Base-by-base conservation (phyloP, 2,329 filamentous ascomycete species). In the Aspergillus candidus region DNA sequence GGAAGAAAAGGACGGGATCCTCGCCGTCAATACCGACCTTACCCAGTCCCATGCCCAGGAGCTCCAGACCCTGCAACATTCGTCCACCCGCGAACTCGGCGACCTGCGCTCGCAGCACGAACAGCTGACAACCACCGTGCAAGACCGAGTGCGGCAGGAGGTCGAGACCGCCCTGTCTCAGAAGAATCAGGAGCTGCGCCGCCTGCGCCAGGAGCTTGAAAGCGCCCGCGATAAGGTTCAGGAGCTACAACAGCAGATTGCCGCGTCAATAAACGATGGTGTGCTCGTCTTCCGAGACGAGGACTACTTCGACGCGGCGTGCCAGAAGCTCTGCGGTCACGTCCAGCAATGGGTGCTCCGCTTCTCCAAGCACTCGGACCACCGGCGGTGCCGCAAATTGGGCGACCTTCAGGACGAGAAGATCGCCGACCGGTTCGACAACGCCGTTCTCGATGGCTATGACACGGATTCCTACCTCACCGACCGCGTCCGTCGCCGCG, bases 361-460 rank as follows among this genome's bases (percentile, higher is more conserved):
- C 60, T 98, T 98, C 74, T 96, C 90, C 56, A 97, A 97, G 66
- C 93, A 94, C 69, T 97, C 90, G 38, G 91, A 97, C 68, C 88
- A 89, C 72, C 84, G 87, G 56, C 79, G 87, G 46, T 96, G 89
- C 65, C 86, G 88, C 45, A 71, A 88, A 34, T 90, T 89, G 10
- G 82, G 76, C 48, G 87, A 96, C 62, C 81, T 98, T 60, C 83
- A 85, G 46, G 88, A 95, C 61, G 89, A 96, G 60, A 94, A 94
- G 73, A 85, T 93, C 49, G 88, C 94, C 60, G 89, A 94, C 66
- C 84, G 91, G 33, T 83, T 98, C 38, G 93, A 97, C 71, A 96
- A 96, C 66, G 82, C 88, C 49, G 83, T 98, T 42, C 78, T 98
- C 18, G 94, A 98, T 68, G 93, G 91, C 50, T 88, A 88, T 36